phyloP scores from a whole-genome alignment of 1,139 yeast genomes.

The Suhomyces chickasaworum region DNA sequence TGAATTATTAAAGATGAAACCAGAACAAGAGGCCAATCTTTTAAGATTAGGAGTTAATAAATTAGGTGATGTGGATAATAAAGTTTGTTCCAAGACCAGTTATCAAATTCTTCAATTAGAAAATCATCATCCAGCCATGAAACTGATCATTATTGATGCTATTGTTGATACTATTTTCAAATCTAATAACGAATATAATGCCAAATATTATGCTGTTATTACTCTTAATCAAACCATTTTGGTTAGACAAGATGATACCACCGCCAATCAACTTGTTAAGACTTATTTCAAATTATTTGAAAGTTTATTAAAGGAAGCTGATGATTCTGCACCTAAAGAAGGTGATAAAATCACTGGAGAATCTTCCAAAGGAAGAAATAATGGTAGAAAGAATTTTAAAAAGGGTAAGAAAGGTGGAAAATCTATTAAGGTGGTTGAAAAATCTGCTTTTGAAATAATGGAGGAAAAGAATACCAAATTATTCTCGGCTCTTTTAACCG shows the following conservation, averaged over 20 bases:
- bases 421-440: slow-evolving; percentile 64
- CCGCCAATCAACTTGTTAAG: slow-evolving; percentile 81
- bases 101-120: slow-evolving; percentile 77
- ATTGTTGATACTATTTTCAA: slow-evolving; percentile 81
- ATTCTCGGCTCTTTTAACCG: slow-evolving; percentile 90
- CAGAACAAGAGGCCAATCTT: slow-evolving; percentile 95
- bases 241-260: slow-evolving; percentile 68
- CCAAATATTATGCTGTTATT: slow-evolving; percentile 82
- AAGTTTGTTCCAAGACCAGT: slow-evolving; percentile 88
- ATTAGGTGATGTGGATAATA: slow-evolving; percentile 88
- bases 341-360: slow-evolving; percentile 41
- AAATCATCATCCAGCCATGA: slow-evolving; percentile 97
- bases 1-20: slow-evolving; percentile 78
- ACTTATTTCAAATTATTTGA: slow-evolving; percentile 88
- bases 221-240: slow-evolving; percentile 92
- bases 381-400: slow-evolving; percentile 50
- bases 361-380: slow-evolving; percentile 55
- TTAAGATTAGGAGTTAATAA: slow-evolving; percentile 89
- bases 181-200: slow-evolving; percentile 77
- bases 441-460: slow-evolving; percentile 67
- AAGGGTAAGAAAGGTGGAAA: slow-evolving; percentile 77
- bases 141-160: slow-evolving; percentile 71
- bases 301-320: slow-evolving; percentile 66
- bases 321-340: slow-evolving; percentile 33
- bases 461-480: slow-evolving; percentile 86